Conservation (phyloP, 2,329 filamentous ascomycete species). For the Neonectria faginata region DNA sequence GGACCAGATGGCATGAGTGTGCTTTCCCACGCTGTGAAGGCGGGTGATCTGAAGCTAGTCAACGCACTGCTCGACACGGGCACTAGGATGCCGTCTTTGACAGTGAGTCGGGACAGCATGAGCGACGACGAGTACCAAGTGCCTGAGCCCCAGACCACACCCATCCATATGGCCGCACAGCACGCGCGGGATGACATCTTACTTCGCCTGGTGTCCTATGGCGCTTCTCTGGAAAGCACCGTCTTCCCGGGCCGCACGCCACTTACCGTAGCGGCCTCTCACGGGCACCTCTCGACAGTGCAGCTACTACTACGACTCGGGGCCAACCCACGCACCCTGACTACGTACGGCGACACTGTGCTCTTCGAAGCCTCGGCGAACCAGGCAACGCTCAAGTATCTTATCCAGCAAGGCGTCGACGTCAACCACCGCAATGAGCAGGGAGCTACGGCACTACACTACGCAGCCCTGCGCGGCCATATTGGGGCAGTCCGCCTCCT, state of each 20-base stretch:
- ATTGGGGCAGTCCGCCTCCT: slow-evolving; percentile 39
- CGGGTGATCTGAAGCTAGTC: slow-evolving; percentile 40
- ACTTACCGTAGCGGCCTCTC: slow-evolving; percentile 41
- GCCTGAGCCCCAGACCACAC: slow-evolving; percentile 44
- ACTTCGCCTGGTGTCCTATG: slow-evolving; percentile 41
- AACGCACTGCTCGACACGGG: slow-evolving; percentile 40
- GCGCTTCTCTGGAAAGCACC: slow-evolving; percentile 43
- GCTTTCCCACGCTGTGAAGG: slow-evolving; percentile 45
- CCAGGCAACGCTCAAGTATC: slow-evolving; percentile 42
- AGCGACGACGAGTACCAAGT: slow-evolving; percentile 37
- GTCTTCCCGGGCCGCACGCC: slow-evolving; percentile 45
- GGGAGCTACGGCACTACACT: slow-evolving; percentile 46
- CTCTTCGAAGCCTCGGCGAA: slow-evolving; percentile 45
- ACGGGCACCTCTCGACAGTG: slow-evolving; percentile 45
- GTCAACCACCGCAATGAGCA: slow-evolving; percentile 45
- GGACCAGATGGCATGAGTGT: slow-evolving; percentile 46
- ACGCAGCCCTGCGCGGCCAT: slow-evolving; percentile 44
- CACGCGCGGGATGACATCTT: slow-evolving; percentile 45
- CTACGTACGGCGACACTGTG: slow-evolving; percentile 43
- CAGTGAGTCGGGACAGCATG: slow-evolving; percentile 23
- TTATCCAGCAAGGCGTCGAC: slow-evolving; percentile 43
- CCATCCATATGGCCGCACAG: slow-evolving; percentile 44
- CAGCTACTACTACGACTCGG: slow-evolving; percentile 43
- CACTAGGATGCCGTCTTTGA: slow-evolving; percentile 35
- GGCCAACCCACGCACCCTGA: slow-evolving; percentile 41